Conservation (phyloP, 306 rosid species). For the Dryas drummondii region DNA sequence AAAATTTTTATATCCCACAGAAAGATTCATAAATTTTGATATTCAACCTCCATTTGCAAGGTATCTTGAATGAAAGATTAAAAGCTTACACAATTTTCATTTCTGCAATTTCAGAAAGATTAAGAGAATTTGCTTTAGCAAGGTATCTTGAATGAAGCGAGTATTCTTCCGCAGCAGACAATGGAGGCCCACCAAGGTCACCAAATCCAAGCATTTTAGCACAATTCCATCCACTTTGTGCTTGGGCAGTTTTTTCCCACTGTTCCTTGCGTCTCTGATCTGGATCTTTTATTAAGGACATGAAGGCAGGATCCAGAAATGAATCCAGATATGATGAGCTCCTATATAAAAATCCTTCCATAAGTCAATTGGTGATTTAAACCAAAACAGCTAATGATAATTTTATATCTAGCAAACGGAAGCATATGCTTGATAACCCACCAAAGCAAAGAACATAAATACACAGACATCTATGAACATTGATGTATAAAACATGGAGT, state of each 20-base stretch:
- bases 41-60: background rate
- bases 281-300: constrained; percentile 98
- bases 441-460: background rate
- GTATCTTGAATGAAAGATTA: constrained; percentile 9
- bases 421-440: constrained; percentile 7
- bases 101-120: constrained; percentile 90
- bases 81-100: constrained; percentile 87
- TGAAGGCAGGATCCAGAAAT: constrained; percentile 95
- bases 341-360: constrained; percentile 47
- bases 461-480: background rate
- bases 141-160: constrained; percentile 97
- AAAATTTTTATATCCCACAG: background rate
- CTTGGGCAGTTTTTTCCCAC: constrained; percentile 96
- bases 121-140: constrained; percentile 90
- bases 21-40: background rate
- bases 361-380: constrained; percentile 12
- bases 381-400: constrained; percentile 1
- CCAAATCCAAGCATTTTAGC: constrained; percentile 86
- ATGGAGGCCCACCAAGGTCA: constrained; percentile 75
- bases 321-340: constrained; percentile 76
- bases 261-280: constrained; percentile 95
- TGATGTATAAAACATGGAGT: background rate
- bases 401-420: background rate
- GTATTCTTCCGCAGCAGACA: constrained; percentile 90
- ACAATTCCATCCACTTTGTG: constrained; percentile 79